Base-by-base conservation (phyloP, 306 rosid species). In the Echinosophora koreensis region DNA sequence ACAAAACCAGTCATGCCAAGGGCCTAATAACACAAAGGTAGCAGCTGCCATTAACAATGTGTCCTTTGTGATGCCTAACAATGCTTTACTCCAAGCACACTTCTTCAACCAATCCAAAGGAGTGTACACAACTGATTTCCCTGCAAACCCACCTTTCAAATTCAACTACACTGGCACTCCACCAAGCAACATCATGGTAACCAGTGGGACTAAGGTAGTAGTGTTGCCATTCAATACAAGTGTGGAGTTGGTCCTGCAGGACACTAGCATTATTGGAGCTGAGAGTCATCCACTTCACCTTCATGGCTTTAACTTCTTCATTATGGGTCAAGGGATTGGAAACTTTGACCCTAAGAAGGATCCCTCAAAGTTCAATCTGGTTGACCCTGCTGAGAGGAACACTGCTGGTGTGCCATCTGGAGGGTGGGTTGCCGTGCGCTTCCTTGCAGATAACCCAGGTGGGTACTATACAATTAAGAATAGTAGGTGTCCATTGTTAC, bases 261-360 rank as follows among this genome's bases (percentile, higher is more conserved):
- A 91, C 73, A 91, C 97, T 3, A 87, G 89, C 77, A 86, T 91
- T 8, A 77, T 89, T 75, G 87, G 84, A 5, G 90, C 97, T 2
- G 92, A 91, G 82, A 89, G 92, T 69, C 97, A 91, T 80, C 97
- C 97, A 4, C 89, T 91, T 82, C 97, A 91, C 52, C 90, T 91
- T 65, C 97, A 91, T 76, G 97, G 97, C 0, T 91, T 84, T 47
- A 91, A 89, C 66, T 91, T 91, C 85, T 89, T 91, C n/a, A 82
- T 89, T 63, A 86, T 91, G 38, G 97, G 89, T 12, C 86, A 87
- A 16, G 97, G 97, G 0, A 62, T 42, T 66, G 97, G 92, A 17
- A 91, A 89, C 69, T 91, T 91, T 13, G 84, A 91, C 76, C 85
- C 92, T 30, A 87, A 81, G 14, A 91, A 79, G 1, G 97, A 89